phyloP scores from a whole-genome alignment of 176 grass and related monocot genomes.

The Oryza brachyantha region DNA sequence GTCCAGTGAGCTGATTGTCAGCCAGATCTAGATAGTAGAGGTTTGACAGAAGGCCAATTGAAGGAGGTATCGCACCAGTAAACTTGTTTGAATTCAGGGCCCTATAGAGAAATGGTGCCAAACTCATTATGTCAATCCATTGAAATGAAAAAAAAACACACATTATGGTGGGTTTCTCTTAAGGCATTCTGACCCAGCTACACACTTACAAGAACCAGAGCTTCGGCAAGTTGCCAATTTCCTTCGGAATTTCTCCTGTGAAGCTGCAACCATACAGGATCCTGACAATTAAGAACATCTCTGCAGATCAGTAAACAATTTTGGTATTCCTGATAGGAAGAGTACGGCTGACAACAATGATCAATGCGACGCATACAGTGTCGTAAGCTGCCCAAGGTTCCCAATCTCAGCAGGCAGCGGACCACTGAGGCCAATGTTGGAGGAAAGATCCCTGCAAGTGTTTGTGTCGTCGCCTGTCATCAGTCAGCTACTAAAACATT shows the following conservation, averaged over 20 bases:
- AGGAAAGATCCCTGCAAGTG: constrained; percentile 50
- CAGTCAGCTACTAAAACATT: no score
- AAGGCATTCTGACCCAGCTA: not conserved
- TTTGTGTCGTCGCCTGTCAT: no score
- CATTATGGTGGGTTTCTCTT: not conserved
- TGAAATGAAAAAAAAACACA: not conserved
- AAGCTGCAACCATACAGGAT: constrained; percentile 41
- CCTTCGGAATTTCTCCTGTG: constrained; percentile 45
- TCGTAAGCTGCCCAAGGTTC: constrained; percentile 35
- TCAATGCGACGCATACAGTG: constrained; percentile 32
- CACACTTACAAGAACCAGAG: constrained; percentile 50
- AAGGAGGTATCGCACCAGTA: constrained; percentile 46
- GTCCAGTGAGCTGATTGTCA: constrained; percentile 43
- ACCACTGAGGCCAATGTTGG: constrained; percentile 41
- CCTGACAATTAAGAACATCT: constrained; percentile 34
- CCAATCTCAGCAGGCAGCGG: constrained; percentile 35
- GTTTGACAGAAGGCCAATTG: constrained; percentile 41
- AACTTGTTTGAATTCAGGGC: constrained; percentile 48
- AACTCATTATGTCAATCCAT: not conserved
- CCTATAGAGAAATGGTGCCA: constrained; percentile 24
- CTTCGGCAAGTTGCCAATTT: constrained; percentile 40
- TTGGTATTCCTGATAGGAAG: not conserved
- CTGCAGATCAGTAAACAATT: not conserved
- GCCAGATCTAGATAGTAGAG: constrained; percentile 46
- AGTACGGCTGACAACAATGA: not conserved